A percentile compares a stretch with the other conserved stretches of the same genome.
phyloP scores from a whole-genome alignment of 2,329 filamentous ascomycete species.

The Cadophora sp. region DNA sequence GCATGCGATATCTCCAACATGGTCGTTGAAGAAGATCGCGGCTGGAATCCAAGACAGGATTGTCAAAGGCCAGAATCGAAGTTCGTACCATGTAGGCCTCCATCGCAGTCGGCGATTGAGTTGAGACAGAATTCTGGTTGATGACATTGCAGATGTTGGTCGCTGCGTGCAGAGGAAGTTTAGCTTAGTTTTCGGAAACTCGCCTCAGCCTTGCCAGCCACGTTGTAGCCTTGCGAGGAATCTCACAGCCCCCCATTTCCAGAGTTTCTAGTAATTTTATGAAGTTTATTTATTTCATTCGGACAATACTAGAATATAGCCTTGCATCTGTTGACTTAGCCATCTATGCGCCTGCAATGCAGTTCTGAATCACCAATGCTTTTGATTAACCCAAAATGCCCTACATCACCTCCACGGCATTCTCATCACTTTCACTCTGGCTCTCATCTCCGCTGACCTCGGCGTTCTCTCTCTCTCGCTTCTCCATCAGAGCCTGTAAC shows the following conservation, averaged over 20 bases:
- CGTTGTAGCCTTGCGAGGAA: conserved; percentile 25
- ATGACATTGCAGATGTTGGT: conserved; percentile 30
- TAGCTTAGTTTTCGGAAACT: not conserved
- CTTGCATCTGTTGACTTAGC: conserved; percentile 31
- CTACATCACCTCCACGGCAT: conserved; percentile 64
- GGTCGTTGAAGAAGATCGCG: conserved; percentile 65
- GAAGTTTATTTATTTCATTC: conserved; percentile 21
- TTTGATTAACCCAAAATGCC: conserved; percentile 37
- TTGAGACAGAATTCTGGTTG: conserved; percentile 34
- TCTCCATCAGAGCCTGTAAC: conserved; percentile 98
- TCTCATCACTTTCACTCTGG: conserved; percentile 93
- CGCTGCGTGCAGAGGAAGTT: not conserved
- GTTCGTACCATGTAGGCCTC: conserved; percentile 39
- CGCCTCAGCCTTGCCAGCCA: conserved; percentile 17
- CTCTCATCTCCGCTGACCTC: conserved; percentile 98
- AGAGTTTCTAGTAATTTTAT: not conserved
- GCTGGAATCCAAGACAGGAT: conserved; percentile 68
- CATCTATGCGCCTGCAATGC: conserved; percentile 44
- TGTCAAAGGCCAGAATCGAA: conserved; percentile 56
- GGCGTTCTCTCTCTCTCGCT: conserved; percentile 96
- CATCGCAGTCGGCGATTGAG: conserved; percentile 26
- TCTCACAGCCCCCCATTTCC: not conserved
- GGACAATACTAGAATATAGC: conserved; percentile 18
- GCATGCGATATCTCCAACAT: conserved; percentile 63
- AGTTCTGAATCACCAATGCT: conserved; percentile 40